Conservation (phyloP, 1,284 basidiomycete genomes). For the Cryptococcus sp. region DNA sequence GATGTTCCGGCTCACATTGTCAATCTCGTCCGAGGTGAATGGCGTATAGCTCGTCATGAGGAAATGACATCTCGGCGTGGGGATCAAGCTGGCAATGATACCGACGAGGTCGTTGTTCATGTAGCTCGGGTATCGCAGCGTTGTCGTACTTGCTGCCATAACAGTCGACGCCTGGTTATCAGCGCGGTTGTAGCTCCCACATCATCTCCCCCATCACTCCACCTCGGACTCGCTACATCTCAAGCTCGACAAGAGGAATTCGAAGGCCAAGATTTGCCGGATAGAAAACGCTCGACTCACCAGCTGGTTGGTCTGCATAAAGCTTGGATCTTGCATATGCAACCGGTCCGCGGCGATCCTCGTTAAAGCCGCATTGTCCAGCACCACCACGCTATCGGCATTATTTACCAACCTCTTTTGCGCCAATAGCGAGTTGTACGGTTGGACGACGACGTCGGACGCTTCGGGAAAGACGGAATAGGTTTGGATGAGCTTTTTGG, state of each 20-base stretch:
- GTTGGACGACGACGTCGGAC: constrained; percentile 93
- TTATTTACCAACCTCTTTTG: constrained; percentile 92
- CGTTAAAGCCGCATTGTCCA: constrained; percentile 92
- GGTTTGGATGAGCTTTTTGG: constrained; percentile 98
- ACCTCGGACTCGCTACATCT: neutral
- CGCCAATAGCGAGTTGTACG: constrained; percentile 93
- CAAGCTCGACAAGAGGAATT: too few relatives aligned
- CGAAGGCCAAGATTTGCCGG: too few relatives aligned
- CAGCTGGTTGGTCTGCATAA: constrained; percentile 91
- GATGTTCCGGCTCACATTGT: constrained; percentile 59
- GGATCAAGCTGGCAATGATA: constrained; percentile 94
- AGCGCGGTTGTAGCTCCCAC: neutral
- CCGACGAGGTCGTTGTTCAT: constrained; percentile 99
- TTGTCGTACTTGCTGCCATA: constrained; percentile 95
- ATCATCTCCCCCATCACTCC: neutral
- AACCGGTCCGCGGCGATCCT: constrained; percentile 87
- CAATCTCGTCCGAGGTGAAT: constrained; percentile 92
- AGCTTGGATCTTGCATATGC: constrained; percentile 83
- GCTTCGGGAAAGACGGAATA: constrained; percentile 98
- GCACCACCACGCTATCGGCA: constrained; percentile 93
- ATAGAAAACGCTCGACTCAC: constrained; percentile 49
- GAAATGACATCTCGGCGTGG: constrained; percentile 98
- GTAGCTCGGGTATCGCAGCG: constrained; percentile 94
- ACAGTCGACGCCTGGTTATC: constrained; percentile 79
- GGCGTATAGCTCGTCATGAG: constrained; percentile 99